Percentiles rank a stretch among this genome's conserved stretches.
phyloP scores from a whole-genome alignment of 148 eudicot genomes.

The Rhododendron vialii region DNA sequence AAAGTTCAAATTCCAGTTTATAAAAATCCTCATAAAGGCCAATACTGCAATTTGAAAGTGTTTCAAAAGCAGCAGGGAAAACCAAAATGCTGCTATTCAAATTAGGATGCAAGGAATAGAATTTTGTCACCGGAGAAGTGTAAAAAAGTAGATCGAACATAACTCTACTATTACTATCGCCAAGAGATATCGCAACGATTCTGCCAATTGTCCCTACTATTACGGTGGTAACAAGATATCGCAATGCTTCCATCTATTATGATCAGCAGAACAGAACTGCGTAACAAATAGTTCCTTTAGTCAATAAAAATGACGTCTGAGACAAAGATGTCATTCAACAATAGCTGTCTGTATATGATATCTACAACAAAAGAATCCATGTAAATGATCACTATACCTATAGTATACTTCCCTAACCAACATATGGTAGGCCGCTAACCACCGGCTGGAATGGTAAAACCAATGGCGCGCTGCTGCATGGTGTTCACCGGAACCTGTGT shows the following conservation, averaged over 20 bases:
- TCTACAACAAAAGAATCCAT: constrained; percentile 8
- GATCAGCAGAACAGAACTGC: background rate
- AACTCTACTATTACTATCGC: background rate
- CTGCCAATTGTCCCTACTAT: background rate
- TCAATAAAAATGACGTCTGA: background rate
- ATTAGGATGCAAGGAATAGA: background rate
- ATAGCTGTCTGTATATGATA: background rate
- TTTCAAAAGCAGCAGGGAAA: background rate
- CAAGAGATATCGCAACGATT: background rate
- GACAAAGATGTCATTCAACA: background rate
- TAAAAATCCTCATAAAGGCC: background rate
- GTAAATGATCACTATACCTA: background rate
- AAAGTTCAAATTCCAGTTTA: background rate
- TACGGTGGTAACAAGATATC: background rate
- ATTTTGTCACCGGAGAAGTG: background rate
- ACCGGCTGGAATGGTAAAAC: constrained; percentile 28
- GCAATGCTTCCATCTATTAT: background rate
- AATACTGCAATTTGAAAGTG: background rate
- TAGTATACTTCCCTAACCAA: background rate
- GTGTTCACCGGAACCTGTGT: constrained; percentile 8
- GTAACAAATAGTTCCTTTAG: background rate
- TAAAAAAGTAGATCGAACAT: background rate
- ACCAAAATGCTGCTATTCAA: background rate
- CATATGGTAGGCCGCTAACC: constrained; percentile 9
- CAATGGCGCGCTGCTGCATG: constrained; percentile 13